Base-by-base conservation (phyloP, 2,329 filamentous ascomycete species). In the Fusarium sterilihyphosum region DNA sequence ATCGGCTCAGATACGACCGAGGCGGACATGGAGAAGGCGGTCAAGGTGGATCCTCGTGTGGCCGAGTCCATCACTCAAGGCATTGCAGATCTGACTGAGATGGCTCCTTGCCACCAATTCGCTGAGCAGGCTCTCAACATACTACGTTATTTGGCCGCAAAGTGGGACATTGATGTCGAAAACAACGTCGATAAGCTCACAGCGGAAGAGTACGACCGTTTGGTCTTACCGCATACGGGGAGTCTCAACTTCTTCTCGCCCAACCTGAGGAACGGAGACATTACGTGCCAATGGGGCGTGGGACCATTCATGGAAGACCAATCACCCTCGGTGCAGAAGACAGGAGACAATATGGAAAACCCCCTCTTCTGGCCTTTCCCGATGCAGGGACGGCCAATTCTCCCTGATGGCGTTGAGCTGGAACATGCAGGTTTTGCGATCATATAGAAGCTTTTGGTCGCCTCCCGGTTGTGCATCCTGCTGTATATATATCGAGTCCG, bases 321-420 rank as follows among this genome's bases (percentile, higher is more conserved):
- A 40, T 59, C 54, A 14, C 57, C 65, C 4, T 67, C 33, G 3
- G 68, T 79, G 10, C 76, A 79, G 56, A 77, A 77, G 43, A 61
- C 80, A 13, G 83, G 83, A 1, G 84, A 84, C 29, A 80, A 76
- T 26, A 79, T 85, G 70, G 85, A 88, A 67, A 89, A 89, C 62
- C 88, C 88, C 24, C 80, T 90, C 5, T 90, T 90, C 74, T 91
- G 89, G 89, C 88, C 88, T 2, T 90, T 90, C 68, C 88, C 89
- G 0, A 87, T 90, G 86, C 88, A 90, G 73, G 88, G 88, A 0
- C 83, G 88, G 29, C 88, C 88, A 7, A 87, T 90, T 65, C 72
- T 90, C 35, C 85, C 87, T 0, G 82, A 79, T 1, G 87, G 87
- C 2, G 76, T 83, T 37, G 82, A 85, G 57, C 75, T 91, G 60